These are phyloP conservation scores for Plenodomus tracheiphilus DNA, from an alignment of 2,329 filamentous ascomycete genomes.

Conservation along the genomic window DNA sequence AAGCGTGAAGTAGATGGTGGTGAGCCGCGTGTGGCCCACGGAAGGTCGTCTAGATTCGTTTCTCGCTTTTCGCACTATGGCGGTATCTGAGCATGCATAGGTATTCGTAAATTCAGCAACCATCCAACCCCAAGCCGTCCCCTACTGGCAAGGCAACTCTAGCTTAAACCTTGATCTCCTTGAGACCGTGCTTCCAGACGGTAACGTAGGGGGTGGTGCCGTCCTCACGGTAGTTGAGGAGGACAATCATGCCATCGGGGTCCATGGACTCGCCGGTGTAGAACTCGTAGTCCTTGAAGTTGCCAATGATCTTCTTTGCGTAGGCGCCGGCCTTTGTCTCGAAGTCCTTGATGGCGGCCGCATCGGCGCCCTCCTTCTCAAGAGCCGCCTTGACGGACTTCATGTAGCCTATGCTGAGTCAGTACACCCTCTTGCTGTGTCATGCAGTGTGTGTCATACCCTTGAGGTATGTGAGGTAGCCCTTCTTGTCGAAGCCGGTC, in stretches of 20 bases:
- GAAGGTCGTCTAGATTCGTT: constrained; percentile 35
- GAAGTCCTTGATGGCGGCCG: constrained; percentile 74
- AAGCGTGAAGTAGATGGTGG: not conserved
- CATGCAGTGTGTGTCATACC: constrained; percentile 53
- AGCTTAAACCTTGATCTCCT: constrained; percentile 84
- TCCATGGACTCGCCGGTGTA: constrained; percentile 91
- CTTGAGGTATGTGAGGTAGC: constrained; percentile 83
- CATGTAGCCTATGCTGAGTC: constrained; percentile 71
- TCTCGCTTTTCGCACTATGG: constrained; percentile 38
- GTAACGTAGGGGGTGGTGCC: constrained; percentile 86
- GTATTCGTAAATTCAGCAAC: constrained; percentile 42
- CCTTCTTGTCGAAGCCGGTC: constrained; percentile 85
- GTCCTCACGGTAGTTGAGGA: constrained; percentile 98
- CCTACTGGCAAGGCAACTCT: constrained; percentile 6
- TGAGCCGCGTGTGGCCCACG: constrained; percentile 15
- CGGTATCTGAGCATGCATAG: constrained; percentile 44
- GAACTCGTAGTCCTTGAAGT: constrained; percentile 97
- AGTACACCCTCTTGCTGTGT: not conserved
- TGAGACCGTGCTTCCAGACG: constrained; percentile 94
- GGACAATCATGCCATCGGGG: constrained; percentile 89
- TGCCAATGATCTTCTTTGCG: constrained; percentile 80
- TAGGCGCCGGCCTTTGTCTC: constrained; percentile 73
- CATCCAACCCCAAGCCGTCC: constrained; percentile 22
- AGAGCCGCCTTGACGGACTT: constrained; percentile 86
- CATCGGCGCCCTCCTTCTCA: constrained; percentile 58